Conservation (phyloP, 2,329 filamentous ascomycete species). For the Aspergillus neotritici region DNA sequence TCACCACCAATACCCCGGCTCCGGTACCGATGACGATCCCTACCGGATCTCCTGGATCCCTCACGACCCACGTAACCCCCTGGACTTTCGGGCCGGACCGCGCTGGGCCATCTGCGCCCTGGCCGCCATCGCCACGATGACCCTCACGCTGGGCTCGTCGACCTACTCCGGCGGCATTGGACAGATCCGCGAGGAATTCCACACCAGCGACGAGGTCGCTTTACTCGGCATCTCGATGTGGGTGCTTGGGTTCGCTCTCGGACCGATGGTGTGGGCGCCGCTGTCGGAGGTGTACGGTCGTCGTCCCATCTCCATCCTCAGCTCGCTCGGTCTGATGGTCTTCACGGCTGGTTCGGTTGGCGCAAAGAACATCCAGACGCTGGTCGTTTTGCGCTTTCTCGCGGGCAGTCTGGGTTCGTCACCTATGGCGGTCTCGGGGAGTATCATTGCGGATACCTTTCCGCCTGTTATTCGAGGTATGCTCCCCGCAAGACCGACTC, state of each 20-base stretch:
- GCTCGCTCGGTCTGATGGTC: not conserved
- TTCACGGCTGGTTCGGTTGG: not conserved
- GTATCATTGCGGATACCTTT: slow-evolving; percentile 18
- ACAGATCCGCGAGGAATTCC: not conserved
- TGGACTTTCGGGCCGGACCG: too few species aligned
- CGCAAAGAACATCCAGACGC: slow-evolving; percentile 1
- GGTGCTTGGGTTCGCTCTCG: slow-evolving; percentile 6
- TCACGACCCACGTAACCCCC: too few species aligned
- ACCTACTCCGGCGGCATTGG: not conserved
- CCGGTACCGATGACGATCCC: too few species aligned
- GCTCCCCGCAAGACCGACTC: slow-evolving; percentile 14
- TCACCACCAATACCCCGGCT: too few species aligned
- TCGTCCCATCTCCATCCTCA: not conserved
- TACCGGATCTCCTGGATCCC: too few species aligned
- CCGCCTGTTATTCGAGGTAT: slow-evolving; percentile 17
- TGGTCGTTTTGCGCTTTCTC: slow-evolving; percentile 9
- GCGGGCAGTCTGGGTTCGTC: slow-evolving; percentile 4
- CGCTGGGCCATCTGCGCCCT: too few species aligned
- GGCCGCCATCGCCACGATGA: too few species aligned
- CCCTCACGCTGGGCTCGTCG: too few species aligned
- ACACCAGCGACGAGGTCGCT: not conserved
- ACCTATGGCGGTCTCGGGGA: slow-evolving; percentile 2
- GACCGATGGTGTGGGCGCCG: slow-evolving; percentile 7
- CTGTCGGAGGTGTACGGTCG: slow-evolving; percentile 9
- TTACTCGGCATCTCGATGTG: slow-evolving; percentile 2